A percentile compares a stretch with the other conserved stretches of the same genome.
Conservation (phyloP, 106 monocot genomes). For the Dendrobium officinale region DNA sequence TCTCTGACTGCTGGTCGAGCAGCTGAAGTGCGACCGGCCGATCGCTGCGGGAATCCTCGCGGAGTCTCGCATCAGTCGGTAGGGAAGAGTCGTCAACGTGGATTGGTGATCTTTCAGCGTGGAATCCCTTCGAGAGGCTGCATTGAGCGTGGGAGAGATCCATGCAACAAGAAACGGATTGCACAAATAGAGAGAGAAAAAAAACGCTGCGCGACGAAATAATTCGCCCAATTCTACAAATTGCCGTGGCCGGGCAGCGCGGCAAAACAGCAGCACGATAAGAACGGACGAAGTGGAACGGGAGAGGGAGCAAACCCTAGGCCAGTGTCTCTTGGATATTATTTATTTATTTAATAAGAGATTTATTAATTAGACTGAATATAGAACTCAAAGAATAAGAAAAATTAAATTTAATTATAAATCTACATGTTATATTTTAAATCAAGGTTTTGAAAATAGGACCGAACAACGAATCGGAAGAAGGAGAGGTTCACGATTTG, state of each 20-base stretch:
- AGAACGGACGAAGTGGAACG: not conserved
- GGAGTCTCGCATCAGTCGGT: slow-evolving; percentile 5
- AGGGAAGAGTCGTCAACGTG: slow-evolving; percentile 10
- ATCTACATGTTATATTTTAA: too few species aligned
- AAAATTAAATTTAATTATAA: too few species aligned
- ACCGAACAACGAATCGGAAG: too few species aligned
- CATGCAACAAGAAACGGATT: slow-evolving; percentile 3
- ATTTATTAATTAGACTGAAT: too few species aligned
- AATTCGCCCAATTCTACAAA: slow-evolving; percentile 1
- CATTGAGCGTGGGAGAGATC: slow-evolving; percentile 34
- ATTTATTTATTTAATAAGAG: too few species aligned
- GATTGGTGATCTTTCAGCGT: slow-evolving; percentile 8
- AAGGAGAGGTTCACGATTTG: too few species aligned
- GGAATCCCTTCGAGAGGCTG: slow-evolving; percentile 29
- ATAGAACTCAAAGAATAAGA: too few species aligned
- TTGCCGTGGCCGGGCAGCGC: slow-evolving; percentile 1
- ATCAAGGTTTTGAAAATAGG: too few species aligned
- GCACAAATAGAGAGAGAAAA: too few species aligned
- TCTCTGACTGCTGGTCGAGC: slow-evolving; percentile 32
- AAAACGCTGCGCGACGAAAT: not conserved
- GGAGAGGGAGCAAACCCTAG: too few species aligned
- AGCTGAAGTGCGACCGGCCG: slow-evolving; percentile 32
- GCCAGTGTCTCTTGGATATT: too few species aligned
- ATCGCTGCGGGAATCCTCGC: not conserved
- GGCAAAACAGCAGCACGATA: slow-evolving; percentile 2